Evolutionary conservation across 805 yeast species (phyloP), one percentile per base, ranked within the genome.

Genomic region (Jamesozyma lodderae): DNA sequence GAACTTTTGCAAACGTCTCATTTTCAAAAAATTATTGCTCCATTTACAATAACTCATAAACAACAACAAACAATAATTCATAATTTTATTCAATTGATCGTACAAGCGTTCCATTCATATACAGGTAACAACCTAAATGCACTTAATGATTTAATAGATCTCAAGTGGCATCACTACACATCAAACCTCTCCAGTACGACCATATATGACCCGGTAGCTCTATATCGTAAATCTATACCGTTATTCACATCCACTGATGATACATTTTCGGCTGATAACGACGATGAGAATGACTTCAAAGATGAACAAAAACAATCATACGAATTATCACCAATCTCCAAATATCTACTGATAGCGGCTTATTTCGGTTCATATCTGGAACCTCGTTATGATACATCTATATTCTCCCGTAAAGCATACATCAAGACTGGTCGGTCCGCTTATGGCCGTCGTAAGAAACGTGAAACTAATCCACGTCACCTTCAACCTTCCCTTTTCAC

Each of bases 301-400:
- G 16, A 24, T 7, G 24, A 17, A n/a, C 13, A 17, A 13, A 23
- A 31, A 7, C 36, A 43, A 38, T 46, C 58, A 1, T 58, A 68
- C 36, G 79, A 77, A 45, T 60, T 83, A 30, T 76, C 88, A 0
- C 54, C 52, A 7, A 69, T 73, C 35, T 72, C 90, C 2, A 81
- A 83, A 52, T 84, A 72, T 52, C 60, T 88, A n/a, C 59, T 87
- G 13, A 70, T 86, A 23, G 85, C 95, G 1, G 79, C 94, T 1
- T 88, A 81, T 55, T 62, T 87, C 34, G 94, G 95, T 1, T 85
- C 95, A 0, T 82, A 73, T 52, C 74, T 77, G 40, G 82, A 80
- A 22, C 77, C 80, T 2, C 72, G 75, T 43, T 72, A 71, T 51
- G 96, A 87, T 57, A 63, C 77, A 50, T 72, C 75, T 36, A 64